Evolutionary conservation across 108 stramenopile genomes (phyloP), one percentile per base, ranked within the genome.

Genomic region (Skeletonema marinoi): DNA sequence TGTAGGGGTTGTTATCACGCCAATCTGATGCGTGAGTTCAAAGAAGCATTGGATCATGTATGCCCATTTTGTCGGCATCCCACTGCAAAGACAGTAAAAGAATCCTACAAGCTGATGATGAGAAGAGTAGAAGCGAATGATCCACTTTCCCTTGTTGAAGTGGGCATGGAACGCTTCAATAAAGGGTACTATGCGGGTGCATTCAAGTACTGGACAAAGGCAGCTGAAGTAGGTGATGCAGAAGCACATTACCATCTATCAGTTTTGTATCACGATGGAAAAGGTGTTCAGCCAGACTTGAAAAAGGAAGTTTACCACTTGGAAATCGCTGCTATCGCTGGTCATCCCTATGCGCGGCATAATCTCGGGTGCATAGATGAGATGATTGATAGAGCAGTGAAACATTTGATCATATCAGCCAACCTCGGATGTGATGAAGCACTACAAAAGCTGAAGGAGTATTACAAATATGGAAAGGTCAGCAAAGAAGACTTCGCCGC

Each of bases 81-180:
- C 6, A 0, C 5, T 0, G 6, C 62, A 19, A 12, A 5, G 9
- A 8, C 32, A 5, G 0, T 0, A 3, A 29, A 63, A 29, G 62
- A 63, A 29, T 29, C 30, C 5, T 6, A n/a, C 25, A 5, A 8
- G 38, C 3, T 21, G n/a, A 1, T 36, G 4, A 9, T 29, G 25
- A 63, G 32, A 32, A 63, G 62, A 63, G 25, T 63, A 4, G n/a
- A 63, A 29, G 62, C 62, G 62, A 29, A 29, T 29, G 62, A 63
- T 63, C 16, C 62, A 6, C 8, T 12, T 36, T n/a, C 31, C 16
- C 16, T 32, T n/a, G 5, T n/a, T 21, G n/a, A 36, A 32, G 1
- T 6, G 6, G 62, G 62, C 1, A 3, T 32, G 1, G 38, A 36
- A 1, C 25, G 0, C 6, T 2, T 4, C 0, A 36, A 0, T 0